Base-by-base conservation (phyloP, 108 stramenopile genomes). In the Pseudonitzschia multiseries region DNA sequence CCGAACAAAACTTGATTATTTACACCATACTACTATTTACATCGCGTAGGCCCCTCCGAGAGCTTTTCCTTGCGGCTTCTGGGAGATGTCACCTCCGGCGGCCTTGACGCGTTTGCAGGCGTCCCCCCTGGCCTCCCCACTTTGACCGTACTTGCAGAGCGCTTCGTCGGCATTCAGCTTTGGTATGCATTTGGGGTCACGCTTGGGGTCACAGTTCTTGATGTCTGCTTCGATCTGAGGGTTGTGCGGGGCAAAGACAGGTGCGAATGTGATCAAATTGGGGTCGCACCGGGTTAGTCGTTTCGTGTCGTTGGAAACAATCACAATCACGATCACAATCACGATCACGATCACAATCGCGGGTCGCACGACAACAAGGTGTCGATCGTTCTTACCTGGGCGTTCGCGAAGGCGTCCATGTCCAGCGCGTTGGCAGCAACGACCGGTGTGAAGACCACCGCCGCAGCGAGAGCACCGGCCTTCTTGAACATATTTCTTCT, bases 11-110 rank as follows among this genome's bases (percentile, higher is more conserved):
- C 6, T 36, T 5, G 2, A 5, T 36, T 6, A 36, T 36, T 36
- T 36, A 36, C 36, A 36, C 36, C 36, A 36, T 36, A n/a, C n/a
- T 36, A 5, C 4, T 50, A 1, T 33, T 80, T 86, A 90, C 83
- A 87, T 90, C 27, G 89, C 89, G 76, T 90, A 90, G 29, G 89
- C 89, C 17, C 89, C 89, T 8, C 89, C 89, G 15, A 90, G 70
- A 67, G 70, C 67, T 57, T 82, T 84, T 72, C 85, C 83, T 31
- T 74, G 79, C 4, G 50, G 63, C 14, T 72, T 72, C 12, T 50
- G 44, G 14, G 77, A 73, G 20, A 84, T 40, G 22, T 57, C 63
- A 1, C 87, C 87, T 22, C 88, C 86, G 0, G 79, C 75, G 20
- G 63, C 78, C 71, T 80, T 83, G 42, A 87, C 81, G 48, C 86